Evolutionary conservation across 345 rosid genomes (phyloP), one percentile per base, ranked within the genome.

Genomic region (Bruguiera gymnorhiza): DNA sequence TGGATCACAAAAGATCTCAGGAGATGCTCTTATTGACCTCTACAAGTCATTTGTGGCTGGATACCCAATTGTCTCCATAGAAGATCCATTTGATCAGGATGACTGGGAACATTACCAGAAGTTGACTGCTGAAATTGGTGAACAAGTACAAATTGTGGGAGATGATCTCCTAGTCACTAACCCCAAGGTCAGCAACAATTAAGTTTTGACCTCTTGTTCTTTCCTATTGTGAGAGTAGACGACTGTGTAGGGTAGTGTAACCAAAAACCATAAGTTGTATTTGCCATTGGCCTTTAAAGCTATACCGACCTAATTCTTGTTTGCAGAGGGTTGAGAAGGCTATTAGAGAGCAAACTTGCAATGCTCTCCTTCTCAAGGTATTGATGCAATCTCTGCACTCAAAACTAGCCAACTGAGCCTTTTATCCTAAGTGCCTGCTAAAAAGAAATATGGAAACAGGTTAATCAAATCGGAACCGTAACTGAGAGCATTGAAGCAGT

Each of bases 51-150:
- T 86, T 26, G 83, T 73, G 31, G 8, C 84, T 4, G 87, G 86
- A 60, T 84, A 86, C 75, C 88, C 93, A 24, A 83, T 86, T 70
- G 87, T 83, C 29, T 86, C 87, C 39, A 85, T 88, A 65, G 93
- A 88, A 73, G 93, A 88, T 57, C 93, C 90, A 66, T 88, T 86
- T 68, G 90, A 86, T 77, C 89, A 88, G 75, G 93, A 88, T 73
- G 90, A 85, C 77, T 86, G 90, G 93, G 90, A 74, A 69, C 84
- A 85, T 74, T 82, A 85, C 62, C 32, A 76, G 69, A 86, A 86
- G 79, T 6, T 86, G 68, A 88, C 89, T 23, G 8, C 56, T 74
- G 89, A 88, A 82, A 81, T 86, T 52, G 90, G 90, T 46, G 80
- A 74, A 46, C 66, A 86, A 67, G 85, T 88, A 48, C 93, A 84